Evolutionary conservation across 345 rosid genomes (phyloP).

Genomic region (Linum tenue): DNA sequence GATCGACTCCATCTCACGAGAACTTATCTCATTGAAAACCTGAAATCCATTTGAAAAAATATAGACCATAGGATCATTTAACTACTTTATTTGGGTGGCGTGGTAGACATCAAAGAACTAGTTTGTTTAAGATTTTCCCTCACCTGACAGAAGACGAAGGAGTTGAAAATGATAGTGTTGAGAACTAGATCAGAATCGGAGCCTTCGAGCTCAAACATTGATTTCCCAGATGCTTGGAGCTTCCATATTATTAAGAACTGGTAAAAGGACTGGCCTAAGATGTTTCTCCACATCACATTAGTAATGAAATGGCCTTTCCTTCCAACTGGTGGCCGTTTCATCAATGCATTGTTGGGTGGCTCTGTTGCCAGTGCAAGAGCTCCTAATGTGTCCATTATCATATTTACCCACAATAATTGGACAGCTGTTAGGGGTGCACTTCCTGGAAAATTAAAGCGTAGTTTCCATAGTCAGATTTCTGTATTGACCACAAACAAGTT

Average conservation of each 20-base stretch:
- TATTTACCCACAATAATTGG: slow-evolving; percentile 29
- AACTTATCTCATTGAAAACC: slow-evolving; percentile 30
- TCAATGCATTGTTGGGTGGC: slow-evolving; percentile 25
- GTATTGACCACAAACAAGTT: neutral
- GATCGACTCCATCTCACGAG: slow-evolving; percentile 24
- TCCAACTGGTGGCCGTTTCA: slow-evolving; percentile 28
- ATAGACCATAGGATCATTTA: neutral
- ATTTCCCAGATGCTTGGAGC: slow-evolving; percentile 25
- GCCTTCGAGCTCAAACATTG: slow-evolving; percentile 19
- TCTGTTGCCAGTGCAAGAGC: slow-evolving; percentile 30
- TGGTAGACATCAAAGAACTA: neutral
- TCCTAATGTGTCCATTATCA: slow-evolving; percentile 31
- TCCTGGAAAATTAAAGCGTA: slow-evolving; percentile 9
- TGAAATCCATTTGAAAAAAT: slow-evolving; percentile 11
- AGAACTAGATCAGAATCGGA: slow-evolving; percentile 37
- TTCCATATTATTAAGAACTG: slow-evolving; percentile 26
- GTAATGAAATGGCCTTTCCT: slow-evolving; percentile 59
- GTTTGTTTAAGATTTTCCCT: neutral
- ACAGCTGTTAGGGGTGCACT: slow-evolving; percentile 29
- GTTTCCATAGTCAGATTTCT: neutral
- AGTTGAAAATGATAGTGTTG: slow-evolving; percentile 26
- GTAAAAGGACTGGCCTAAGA: slow-evolving; percentile 71
- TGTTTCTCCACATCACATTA: slow-evolving; percentile 94
- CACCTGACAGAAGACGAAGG: slow-evolving; percentile 52
- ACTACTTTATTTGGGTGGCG: neutral